A percentile compares a stretch with the other conserved stretches of the same genome.
Conservation (phyloP, 1,284 basidiomycete genomes). For the Paramarasmius palmivorus region DNA sequence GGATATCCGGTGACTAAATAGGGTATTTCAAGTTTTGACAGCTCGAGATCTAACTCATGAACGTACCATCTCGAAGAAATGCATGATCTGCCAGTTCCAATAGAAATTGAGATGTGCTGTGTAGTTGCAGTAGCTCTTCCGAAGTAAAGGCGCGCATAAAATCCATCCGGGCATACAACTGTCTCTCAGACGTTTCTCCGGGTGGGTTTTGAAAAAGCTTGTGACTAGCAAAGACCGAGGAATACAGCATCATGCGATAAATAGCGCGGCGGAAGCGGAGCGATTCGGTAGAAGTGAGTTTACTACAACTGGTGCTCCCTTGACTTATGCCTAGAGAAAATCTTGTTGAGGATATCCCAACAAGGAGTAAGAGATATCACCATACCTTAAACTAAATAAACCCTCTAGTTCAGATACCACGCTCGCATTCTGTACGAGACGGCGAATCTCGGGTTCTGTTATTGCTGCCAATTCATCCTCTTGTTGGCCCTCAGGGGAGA, state of each 20-base stretch:
- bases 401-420: conserved; percentile 28
- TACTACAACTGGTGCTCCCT: conserved; percentile 10
- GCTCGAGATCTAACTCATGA: too few species aligned
- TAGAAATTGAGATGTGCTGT: conserved; percentile 26
- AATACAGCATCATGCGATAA: conserved; percentile 16
- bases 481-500: not conserved
- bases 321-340: too few species aligned
- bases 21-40: too few species aligned
- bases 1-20: not conserved
- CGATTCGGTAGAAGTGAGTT: conserved; percentile 13
- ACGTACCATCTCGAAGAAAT: too few species aligned
- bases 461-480: not conserved
- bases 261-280: conserved; percentile 17
- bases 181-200: too few species aligned
- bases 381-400: conserved; percentile 37
- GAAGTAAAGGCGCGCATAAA: conserved; percentile 24
- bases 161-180: too few species aligned
- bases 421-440: conserved; percentile 21
- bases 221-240: conserved; percentile 7
- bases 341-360: too few species aligned
- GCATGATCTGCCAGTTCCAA: conserved; percentile 18
- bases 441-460: conserved; percentile 5
- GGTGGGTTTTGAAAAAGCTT: too few species aligned
- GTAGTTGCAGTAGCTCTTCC: conserved; percentile 28
- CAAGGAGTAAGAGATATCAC: not conserved